Conservation (phyloP, 2,329 filamentous ascomycete genomes). For the Penicillium sp. region DNA sequence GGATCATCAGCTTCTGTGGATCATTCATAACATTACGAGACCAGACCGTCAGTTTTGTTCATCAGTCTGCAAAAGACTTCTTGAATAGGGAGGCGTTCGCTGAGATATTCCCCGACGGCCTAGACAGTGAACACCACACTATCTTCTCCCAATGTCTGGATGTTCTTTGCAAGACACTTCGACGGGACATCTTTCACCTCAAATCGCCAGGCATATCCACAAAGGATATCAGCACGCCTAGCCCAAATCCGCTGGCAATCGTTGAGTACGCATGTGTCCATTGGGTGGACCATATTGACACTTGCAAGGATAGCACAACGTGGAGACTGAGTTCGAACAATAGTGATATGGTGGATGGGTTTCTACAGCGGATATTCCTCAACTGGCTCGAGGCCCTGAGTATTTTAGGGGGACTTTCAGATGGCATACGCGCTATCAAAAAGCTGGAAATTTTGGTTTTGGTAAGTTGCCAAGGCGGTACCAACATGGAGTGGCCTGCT, state of each 20-base stretch:
- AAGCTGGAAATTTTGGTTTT: constrained; percentile 22
- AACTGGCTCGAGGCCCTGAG: constrained; percentile 35
- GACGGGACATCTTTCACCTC: not conserved
- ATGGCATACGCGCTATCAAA: constrained; percentile 19
- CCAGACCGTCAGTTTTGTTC: not conserved
- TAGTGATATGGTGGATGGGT: constrained; percentile 10
- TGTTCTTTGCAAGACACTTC: not conserved
- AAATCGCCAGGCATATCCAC: constrained; percentile 21
- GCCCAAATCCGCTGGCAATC: constrained; percentile 28
- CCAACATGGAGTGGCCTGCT: not conserved
- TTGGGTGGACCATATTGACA: constrained; percentile 38
- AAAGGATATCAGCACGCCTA: constrained; percentile 4
- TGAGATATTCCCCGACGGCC: not conserved
- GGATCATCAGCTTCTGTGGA: not conserved
- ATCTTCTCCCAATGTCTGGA: not conserved
- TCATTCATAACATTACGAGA: not conserved
- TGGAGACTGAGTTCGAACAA: constrained; percentile 8
- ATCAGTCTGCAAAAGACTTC: not conserved
- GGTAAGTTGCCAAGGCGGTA: not conserved
- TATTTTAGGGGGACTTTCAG: constrained; percentile 18
- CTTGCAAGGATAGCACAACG: not conserved
- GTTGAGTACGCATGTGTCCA: constrained; percentile 36
- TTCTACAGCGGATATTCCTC: constrained; percentile 26
- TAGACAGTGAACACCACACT: not conserved
- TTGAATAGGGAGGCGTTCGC: not conserved